Evolutionary conservation across 768 basidiomycete genomes (phyloP), one percentile per base, ranked within the genome.

Genomic region (Serendipita vermifera): DNA sequence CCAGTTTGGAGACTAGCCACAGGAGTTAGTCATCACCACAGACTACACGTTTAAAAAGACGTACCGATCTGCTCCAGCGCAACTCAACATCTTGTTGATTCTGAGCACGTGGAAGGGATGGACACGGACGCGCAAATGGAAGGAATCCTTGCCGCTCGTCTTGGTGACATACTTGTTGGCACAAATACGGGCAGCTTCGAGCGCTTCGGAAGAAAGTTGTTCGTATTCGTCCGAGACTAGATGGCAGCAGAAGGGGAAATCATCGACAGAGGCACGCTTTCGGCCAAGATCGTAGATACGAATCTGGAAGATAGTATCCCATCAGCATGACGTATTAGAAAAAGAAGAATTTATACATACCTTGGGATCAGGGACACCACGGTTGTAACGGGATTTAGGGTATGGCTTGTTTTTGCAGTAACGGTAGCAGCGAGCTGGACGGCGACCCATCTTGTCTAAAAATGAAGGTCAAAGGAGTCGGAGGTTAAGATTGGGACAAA

Each of bases 331-430:
- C 26, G 94, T 96, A 65, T 68, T 78, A n/a, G 2, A 26, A 13
- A 3, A 31, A 32, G 17, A 7, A 56, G 39, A 26, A 36, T 15
- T 20, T 27, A 14, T 3, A 67, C 73, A 57, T 29, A 82, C 88
- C 78, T 92, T 96, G 63, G 92, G 72, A 67, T 97, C 94, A 64
- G 94, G 94, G 36, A 97, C 93, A 88, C 91, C 92, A 75, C 92
- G 90, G 76, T 94, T 94, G 78, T 94, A 94, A 67, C 90, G 74
- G 55, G 84, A 87, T 74, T 91, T 93, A 58, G 88, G 90, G 76
- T 87, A 93, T 24, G 94, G 92, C 82, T 98, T 97, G 81, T 93
- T 94, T 77, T 97, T 97, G 81, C 92, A 97, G 77, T 97, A 97
- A 64, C 92, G 85, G 77, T 94, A 94, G 82, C 91, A 96, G 66